Base-by-base conservation (phyloP, 768 basidiomycete species). In the Leccinellum albellum region DNA sequence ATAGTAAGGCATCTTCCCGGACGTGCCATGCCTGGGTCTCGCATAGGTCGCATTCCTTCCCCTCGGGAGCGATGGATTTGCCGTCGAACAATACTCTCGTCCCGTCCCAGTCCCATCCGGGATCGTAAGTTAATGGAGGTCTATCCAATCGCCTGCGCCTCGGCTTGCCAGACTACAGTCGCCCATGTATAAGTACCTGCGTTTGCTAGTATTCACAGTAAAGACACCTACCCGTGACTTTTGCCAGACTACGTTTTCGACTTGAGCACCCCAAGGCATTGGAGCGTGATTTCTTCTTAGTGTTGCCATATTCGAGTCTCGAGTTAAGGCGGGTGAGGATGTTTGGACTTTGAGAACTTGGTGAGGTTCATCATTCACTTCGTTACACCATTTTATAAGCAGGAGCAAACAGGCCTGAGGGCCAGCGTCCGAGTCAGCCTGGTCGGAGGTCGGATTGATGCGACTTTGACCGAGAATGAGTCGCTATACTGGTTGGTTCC, bases 41-140 rank as follows among this genome's bases (percentile, higher is more conserved):
- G 24, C 46, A 29, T 20, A 40, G 10, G n/a, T 10, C 31, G 13
- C 14, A 7, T 28, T 53, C 61, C 17, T 53, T 58, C 28, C 32
- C 20, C 3, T 59, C 44, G 0, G 40, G n/a, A 42, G 33, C 8
- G 33, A 26, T 6, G 8, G 17, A 23, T 9, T 42, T 45, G 21
- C 53, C 53, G 6, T 20, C 32, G 46, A 60, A 53, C 20, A 56
- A 15, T 45, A 69, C 10, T 24, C 31, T 60, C 12, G 33, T 50
- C 45, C 60, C 64, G 13, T 69, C 67, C 66, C 67, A 69, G 29
- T 69, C 62, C 64, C 66, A 68, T 31, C 60, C 64, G 14, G 46
- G 42, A 33, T 68, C 67, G 4, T 62, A 26, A 20, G 24, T 45
- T 50, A 66, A 54, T 2, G 48, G 20, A 14, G 62, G 67, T 37